Evolutionary conservation across 108 stramenopile species (phyloP).

Genomic region (Fistulifera pelliculosa): DNA sequence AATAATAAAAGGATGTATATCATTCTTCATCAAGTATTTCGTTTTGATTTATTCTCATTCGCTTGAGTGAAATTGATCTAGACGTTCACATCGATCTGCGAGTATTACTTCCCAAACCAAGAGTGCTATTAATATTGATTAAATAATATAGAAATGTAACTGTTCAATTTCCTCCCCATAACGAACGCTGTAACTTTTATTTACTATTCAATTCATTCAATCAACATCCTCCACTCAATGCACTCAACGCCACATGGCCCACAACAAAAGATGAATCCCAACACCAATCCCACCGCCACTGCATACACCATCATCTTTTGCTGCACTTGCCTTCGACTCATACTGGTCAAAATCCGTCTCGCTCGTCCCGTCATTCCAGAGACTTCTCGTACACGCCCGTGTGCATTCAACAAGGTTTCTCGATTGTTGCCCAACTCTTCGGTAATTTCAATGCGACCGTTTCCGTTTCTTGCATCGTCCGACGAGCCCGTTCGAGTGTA

Average conservation of each 20-base stretch:
- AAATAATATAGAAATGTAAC: too few relatives aligned
- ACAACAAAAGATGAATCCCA: conserved; percentile 36
- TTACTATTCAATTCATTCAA: not conserved
- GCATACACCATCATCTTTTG: conserved; percentile 89
- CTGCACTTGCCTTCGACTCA: conserved; percentile 85
- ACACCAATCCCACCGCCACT: conserved; percentile 46
- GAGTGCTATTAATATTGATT: too few relatives aligned
- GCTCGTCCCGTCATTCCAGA: conserved; percentile 86
- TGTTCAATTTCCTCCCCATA: too few relatives aligned
- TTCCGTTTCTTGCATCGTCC: conserved; percentile 92
- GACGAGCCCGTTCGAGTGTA: conserved; percentile 79
- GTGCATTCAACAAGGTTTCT: conserved; percentile 82
- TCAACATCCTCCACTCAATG: not conserved
- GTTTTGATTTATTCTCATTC: too few relatives aligned
- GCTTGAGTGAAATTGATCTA: too few relatives aligned
- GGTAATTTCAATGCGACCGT: conserved; percentile 88
- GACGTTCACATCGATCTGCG: too few relatives aligned
- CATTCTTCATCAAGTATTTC: too few relatives aligned
- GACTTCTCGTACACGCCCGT: conserved; percentile 82
- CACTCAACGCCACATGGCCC: conserved; percentile 16
- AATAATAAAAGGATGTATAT: too few relatives aligned
- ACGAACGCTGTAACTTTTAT: not conserved
- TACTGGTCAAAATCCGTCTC: conserved; percentile 75
- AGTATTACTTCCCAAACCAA: too few relatives aligned
- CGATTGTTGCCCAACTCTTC: conserved; percentile 85